Evolutionary conservation across 768 basidiomycete species (phyloP), one percentile per base, ranked within the genome.

Genomic region (Chalciporus piperatus): DNA sequence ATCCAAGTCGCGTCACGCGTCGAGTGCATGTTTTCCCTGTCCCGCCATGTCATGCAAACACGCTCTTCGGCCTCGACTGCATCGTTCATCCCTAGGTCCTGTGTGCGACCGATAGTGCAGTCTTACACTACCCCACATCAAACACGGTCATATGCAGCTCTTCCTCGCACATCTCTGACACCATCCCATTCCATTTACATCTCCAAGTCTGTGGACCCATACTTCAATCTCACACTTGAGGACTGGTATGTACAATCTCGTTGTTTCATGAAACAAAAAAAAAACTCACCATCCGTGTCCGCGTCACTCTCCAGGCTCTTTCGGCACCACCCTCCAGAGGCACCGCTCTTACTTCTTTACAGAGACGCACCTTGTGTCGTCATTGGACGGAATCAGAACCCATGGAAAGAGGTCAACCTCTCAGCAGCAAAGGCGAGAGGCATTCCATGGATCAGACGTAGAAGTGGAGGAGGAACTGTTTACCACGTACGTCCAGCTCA

Each of bases 351-450:
- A 17, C 77, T 97, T 41, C 70, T 99, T 48, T 99, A 98, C 67
- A 83, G 92, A 27, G 89, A 98, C 64, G 67, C 72, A 0, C 92
- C 93, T 3, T 94, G 93, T 61, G 92, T 98, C 16, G 79, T 99
- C 48, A 91, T 98, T 48, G 96, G 96, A 0, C 76, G 96, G 47
- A 95, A 98, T 66, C 97, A 99, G 74, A 98, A 97, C 59, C 96
- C 95, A 14, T 98, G 96, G 96, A 97, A 92, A 66, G 96, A 99
- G 64, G 84, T 94, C 58, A 95, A 96, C 60, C 78, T 95, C 44
- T 54, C 64, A 6, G 76, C 80, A 1, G 74, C 93, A 6, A 68
- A 71, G 11, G 50, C 67, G 39, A 67, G 74, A 54, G 75, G 73
- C 4, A 77, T 93, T 16, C 90, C 90, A 0, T 89, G 92, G 62